Evolutionary conservation across 2,329 filamentous ascomycete genomes (phyloP).

Genomic region (Pseudogymnoascus sp.): DNA sequence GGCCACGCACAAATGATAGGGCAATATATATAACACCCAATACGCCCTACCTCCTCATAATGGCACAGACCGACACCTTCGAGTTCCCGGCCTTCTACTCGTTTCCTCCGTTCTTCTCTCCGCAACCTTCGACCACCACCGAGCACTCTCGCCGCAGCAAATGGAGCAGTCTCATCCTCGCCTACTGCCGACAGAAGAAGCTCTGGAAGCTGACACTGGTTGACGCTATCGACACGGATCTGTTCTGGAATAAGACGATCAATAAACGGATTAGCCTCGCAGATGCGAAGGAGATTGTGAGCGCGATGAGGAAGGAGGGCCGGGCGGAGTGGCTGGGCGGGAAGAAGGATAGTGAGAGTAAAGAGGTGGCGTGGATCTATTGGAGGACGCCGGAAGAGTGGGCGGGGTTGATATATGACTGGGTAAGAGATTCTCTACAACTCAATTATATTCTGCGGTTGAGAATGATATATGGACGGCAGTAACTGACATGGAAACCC

Average conservation of each 20-base stretch:
- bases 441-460: not conserved
- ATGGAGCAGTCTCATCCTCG: constrained; percentile 78
- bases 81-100: constrained; percentile 57
- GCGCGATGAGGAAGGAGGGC: constrained; percentile 51
- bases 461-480: not conserved
- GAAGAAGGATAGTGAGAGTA: constrained; percentile 31
- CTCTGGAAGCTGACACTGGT: constrained; percentile 64
- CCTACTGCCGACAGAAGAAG: constrained; percentile 73
- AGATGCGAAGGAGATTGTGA: constrained; percentile 51
- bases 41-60: not conserved
- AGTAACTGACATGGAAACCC: not conserved
- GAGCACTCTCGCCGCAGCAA: constrained; percentile 69
- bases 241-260: constrained; percentile 52
- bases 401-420: constrained; percentile 69
- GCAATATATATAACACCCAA: not conserved
- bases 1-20: not conserved
- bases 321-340: constrained; percentile 57
- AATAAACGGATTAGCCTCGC: constrained; percentile 42
- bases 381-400: constrained; percentile 89
- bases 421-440: constrained; percentile 40
- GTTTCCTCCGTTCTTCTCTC: constrained; percentile 82
- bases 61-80: constrained; percentile 32
- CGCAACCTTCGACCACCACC: constrained; percentile 66
- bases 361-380: constrained; percentile 63
- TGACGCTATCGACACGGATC: constrained; percentile 46